Percentiles rank a stretch among this genome's conserved stretches.
phyloP scores from a whole-genome alignment of 73 alveolate genomes.

The Paramecium tetraurelia region DNA sequence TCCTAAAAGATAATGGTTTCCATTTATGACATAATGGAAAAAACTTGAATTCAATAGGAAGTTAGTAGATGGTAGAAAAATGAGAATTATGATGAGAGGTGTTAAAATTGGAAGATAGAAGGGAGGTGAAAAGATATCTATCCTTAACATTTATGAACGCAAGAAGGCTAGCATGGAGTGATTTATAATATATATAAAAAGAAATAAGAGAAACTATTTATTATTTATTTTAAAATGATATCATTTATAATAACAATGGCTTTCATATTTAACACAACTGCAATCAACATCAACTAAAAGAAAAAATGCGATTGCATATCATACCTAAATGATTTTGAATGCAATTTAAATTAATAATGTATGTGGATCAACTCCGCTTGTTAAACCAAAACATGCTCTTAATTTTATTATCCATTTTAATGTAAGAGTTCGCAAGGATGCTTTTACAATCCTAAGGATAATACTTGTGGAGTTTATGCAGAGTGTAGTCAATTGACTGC shows the following conservation, averaged over 20 bases:
- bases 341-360: not conserved
- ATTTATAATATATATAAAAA: not conserved
- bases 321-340: not conserved
- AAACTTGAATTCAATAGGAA: not conserved
- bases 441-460: not conserved
- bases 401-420: not conserved
- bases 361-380: not conserved
- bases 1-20: not conserved
- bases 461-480: not conserved
- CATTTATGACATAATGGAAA: not conserved
- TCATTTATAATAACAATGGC: not conserved
- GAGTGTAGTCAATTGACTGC: not conserved
- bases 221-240: not conserved
- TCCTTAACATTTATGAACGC: constrained; percentile 34
- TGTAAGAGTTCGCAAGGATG: not conserved
- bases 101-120: constrained; percentile 45
- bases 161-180: constrained; percentile 15
- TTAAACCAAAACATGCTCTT: not conserved
- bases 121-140: constrained; percentile 44
- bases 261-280: not conserved
- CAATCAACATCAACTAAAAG: not conserved
- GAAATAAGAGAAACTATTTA: not conserved
- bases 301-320: not conserved
- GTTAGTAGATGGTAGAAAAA: constrained; percentile 19
- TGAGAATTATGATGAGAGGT: constrained; percentile 59